phyloP scores from a whole-genome alignment of 1,139 yeast genomes.

The Pichia sp. region DNA sequence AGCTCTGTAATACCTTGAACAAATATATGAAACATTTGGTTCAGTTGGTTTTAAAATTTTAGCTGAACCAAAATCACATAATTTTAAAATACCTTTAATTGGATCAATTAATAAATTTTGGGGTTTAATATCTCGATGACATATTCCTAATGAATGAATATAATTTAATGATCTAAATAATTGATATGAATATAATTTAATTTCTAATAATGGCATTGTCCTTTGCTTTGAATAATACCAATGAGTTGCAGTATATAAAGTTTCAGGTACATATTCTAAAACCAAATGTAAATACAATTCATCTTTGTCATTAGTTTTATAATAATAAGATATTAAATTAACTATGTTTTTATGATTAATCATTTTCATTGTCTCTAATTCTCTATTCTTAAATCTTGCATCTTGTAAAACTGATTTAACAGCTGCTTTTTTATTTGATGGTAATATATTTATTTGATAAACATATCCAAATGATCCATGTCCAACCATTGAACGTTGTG shows the following conservation, averaged over 20 bases:
- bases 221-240: constrained; percentile 70
- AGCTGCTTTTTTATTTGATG: constrained; percentile 77
- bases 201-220: constrained; percentile 84
- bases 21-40: constrained; percentile 92
- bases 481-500: constrained; percentile 79
- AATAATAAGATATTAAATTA: constrained; percentile 81
- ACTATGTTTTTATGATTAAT: constrained; percentile 80
- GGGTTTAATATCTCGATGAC: constrained; percentile 97
- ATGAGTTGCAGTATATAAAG: constrained; percentile 84
- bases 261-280: constrained; percentile 90
- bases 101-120: constrained; percentile 91
- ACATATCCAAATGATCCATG: constrained; percentile 98
- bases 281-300: constrained; percentile 84
- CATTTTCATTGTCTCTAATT: constrained; percentile 89
- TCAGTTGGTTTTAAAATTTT: constrained; percentile 83
- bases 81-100: constrained; percentile 70
- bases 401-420: constrained; percentile 94
- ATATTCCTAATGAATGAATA: constrained; percentile 80
- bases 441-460: constrained; percentile 74
- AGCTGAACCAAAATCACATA: constrained; percentile 99
- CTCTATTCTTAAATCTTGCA: constrained; percentile 92
- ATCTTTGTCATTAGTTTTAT: constrained; percentile 50
- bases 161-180: constrained; percentile 86
- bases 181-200: constrained; percentile 87
- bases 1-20: constrained; percentile 94